Percentiles rank a stretch among this genome's conserved stretches.
Evolutionary conservation across 305 asterid species (phyloP).

Genomic region (Striga hermonthica): DNA sequence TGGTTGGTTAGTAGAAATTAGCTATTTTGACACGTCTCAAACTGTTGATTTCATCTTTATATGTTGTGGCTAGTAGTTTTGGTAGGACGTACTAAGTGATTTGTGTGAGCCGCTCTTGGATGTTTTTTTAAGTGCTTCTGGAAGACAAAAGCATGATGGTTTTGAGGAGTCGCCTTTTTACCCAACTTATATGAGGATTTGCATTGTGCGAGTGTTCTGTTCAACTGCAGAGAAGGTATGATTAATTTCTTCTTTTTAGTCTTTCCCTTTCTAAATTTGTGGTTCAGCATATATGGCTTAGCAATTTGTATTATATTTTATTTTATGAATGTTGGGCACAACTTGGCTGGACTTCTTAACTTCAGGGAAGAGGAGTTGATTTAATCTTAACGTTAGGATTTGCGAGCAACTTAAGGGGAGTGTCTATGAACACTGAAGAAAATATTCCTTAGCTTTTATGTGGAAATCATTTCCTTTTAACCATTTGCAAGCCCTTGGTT

Average conservation of each 20-base stretch:
- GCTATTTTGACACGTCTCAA: constrained; percentile 7
- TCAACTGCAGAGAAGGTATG: constrained; percentile 26
- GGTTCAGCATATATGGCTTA: too few species aligned
- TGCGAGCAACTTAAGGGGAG: too few species aligned
- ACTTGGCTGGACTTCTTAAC: too few species aligned
- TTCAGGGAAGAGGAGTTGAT: too few species aligned
- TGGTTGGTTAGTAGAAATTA: neutral
- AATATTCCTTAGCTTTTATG: too few species aligned
- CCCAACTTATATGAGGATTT: constrained; percentile 25
- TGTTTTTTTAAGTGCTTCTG: constrained; percentile 30
- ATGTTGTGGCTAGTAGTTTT: constrained; percentile 15
- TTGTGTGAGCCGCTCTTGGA: constrained; percentile 25
- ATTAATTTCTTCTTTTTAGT: constrained; percentile 12
- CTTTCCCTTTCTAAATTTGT: neutral
- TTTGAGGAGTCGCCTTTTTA: neutral
- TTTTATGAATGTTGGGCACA: too few species aligned
- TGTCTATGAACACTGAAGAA: too few species aligned
- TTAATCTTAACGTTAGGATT: too few species aligned
- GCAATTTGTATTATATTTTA: too few species aligned
- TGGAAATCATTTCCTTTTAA: too few species aligned
- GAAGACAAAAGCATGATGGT: constrained; percentile 25
- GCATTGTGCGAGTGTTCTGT: constrained; percentile 25
- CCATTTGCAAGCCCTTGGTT: too few species aligned
- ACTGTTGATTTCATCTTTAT: constrained; percentile 18
- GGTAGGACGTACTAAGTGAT: constrained; percentile 12